A percentile compares a stretch with the other conserved stretches of the same genome.
phyloP scores from a whole-genome alignment of 129 eudicot genomes.

The Arctium minus region DNA sequence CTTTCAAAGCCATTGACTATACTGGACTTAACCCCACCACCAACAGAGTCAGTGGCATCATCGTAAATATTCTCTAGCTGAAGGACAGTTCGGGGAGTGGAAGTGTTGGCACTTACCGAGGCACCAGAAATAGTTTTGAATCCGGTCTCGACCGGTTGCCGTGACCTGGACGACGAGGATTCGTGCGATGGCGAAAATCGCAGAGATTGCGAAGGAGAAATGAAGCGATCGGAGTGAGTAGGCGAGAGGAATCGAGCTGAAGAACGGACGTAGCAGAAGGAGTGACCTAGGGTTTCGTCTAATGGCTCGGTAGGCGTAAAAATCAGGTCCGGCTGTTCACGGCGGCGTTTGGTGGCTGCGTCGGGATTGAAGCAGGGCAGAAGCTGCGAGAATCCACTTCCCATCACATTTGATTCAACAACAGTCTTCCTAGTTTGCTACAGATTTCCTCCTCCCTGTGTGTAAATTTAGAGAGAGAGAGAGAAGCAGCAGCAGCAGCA shows the following conservation, averaged over 20 bases:
- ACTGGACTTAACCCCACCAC: constrained; percentile 44
- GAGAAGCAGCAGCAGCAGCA: no score
- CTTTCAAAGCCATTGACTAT: constrained; percentile 80
- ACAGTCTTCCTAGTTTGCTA: neutral
- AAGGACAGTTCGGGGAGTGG: constrained; percentile 75
- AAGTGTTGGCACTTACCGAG: constrained; percentile 82
- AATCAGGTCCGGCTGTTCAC: constrained; percentile 36
- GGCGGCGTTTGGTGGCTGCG: constrained; percentile 25
- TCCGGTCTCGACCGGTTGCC: constrained; percentile 43
- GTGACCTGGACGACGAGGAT: constrained; percentile 15
- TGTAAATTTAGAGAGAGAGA: constrained; percentile 21
- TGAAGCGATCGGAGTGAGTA: constrained; percentile 74
- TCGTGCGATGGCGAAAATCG: constrained; percentile 59
- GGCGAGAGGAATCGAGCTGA: constrained; percentile 77
- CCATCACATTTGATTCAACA: constrained; percentile 71
- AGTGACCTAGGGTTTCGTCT: constrained; percentile 97
- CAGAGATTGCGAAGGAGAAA: constrained; percentile 74
- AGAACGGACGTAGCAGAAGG: constrained; percentile 88
- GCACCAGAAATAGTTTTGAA: constrained; percentile 94
- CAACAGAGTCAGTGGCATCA: constrained; percentile 43
- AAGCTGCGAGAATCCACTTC: constrained; percentile 73
- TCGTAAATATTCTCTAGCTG: constrained; percentile 46
- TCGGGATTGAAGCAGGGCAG: constrained; percentile 74
- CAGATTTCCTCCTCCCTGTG: neutral
- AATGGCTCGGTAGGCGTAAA: constrained; percentile 49